These are phyloP conservation scores for Neonectria punicea DNA, from an alignment of 2,329 filamentous ascomycete species.

Conservation along the genomic window DNA sequence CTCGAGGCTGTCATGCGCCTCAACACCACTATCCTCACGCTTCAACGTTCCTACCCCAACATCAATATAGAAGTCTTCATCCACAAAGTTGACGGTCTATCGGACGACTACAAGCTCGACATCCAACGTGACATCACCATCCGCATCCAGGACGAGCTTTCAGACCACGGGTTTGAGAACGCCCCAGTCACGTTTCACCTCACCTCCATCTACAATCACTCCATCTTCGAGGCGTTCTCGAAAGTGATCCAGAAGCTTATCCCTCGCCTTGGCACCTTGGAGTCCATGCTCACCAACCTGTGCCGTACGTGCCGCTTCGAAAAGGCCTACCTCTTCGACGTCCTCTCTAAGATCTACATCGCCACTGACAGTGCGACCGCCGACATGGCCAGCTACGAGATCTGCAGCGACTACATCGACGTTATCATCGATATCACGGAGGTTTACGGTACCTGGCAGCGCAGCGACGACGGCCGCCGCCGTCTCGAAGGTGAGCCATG, in stretches of 20 bases:
- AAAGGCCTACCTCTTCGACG: conserved; percentile 98
- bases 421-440: conserved; percentile 98
- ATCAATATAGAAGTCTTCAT: conserved; percentile 99
- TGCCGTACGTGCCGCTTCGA: conserved; percentile 95
- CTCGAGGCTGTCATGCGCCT: conserved; percentile 88
- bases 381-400: conserved; percentile 96
- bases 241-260: conserved; percentile 99
- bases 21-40: conserved; percentile 87
- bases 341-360: conserved; percentile 98
- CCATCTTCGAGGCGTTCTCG: conserved; percentile 97
- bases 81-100: conserved; percentile 98
- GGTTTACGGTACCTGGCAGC: conserved; percentile 83
- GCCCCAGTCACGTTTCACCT: conserved; percentile 94
- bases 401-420: conserved; percentile 98
- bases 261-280: conserved; percentile 89
- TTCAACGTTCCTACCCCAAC: conserved; percentile 88
- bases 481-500: conserved; percentile 69
- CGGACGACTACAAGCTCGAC: conserved; percentile 95
- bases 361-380: conserved; percentile 93
- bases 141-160: conserved; percentile 94
- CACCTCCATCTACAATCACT: conserved; percentile 98
- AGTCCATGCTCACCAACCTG: conserved; percentile 92
- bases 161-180: conserved; percentile 92
- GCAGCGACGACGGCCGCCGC: conserved; percentile 64
- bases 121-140: conserved; percentile 97